These are phyloP conservation scores for Singerocomus rubriflavus DNA, from an alignment of 1,284 basidiomycete genomes.

Conservation along the genomic window DNA sequence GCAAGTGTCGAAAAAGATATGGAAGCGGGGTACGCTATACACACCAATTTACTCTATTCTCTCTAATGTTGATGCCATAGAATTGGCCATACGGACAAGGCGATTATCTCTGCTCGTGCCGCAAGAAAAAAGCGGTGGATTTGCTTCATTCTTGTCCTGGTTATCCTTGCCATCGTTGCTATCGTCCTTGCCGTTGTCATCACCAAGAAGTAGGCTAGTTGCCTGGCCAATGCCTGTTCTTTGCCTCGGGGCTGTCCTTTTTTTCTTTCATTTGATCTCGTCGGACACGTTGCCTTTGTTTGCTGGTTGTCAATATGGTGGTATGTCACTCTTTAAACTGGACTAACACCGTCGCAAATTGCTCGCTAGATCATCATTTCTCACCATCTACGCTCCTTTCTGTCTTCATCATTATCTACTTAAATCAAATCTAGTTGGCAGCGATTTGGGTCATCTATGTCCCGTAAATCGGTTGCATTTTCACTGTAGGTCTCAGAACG, in stretches of 20 bases:
- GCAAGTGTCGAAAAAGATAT: constrained; percentile 74
- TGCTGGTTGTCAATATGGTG: constrained; percentile 1
- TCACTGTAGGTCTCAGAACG: background rate
- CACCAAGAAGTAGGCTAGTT: constrained; percentile 26
- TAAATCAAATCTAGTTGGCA: constrained; percentile 30
- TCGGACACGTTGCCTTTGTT: constrained; percentile 18
- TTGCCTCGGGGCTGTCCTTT: background rate
- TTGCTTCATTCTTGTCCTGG: constrained; percentile 73
- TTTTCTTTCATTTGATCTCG: background rate
- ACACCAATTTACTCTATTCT: background rate
- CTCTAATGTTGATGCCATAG: constrained; percentile 38
- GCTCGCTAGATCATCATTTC: constrained; percentile 15
- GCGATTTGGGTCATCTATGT: constrained; percentile 14
- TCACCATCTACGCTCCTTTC: constrained; percentile 17
- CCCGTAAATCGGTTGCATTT: constrained; percentile 9
- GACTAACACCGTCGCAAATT: constrained; percentile 11
- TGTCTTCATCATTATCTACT: constrained; percentile 25
- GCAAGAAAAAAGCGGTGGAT: constrained; percentile 95
- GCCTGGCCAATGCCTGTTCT: background rate
- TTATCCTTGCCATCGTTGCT: constrained; percentile 63
- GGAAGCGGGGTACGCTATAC: constrained; percentile 62
- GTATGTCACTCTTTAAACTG: constrained; percentile 23
- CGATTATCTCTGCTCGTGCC: constrained; percentile 81
- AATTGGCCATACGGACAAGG: constrained; percentile 79
- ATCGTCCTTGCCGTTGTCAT: constrained; percentile 60